These are phyloP conservation scores for Nakaseomyces delphensis DNA, from an alignment of 1,139 yeast species.

Conservation along the genomic window DNA sequence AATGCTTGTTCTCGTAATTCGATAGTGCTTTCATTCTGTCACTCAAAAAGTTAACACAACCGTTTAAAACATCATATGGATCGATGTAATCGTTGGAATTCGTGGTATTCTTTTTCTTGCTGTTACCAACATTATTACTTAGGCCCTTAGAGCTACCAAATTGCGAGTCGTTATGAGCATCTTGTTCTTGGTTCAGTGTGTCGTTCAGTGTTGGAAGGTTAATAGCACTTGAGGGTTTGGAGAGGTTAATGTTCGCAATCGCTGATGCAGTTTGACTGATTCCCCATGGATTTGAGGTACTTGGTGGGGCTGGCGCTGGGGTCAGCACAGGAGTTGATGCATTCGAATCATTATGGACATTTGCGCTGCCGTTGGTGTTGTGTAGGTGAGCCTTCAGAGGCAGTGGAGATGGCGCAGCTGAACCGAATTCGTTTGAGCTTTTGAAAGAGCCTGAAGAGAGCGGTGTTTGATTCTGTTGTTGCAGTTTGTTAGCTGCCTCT, in stretches of 20 bases:
- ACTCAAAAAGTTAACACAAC: slow-evolving; percentile 33
- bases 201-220: slow-evolving; percentile 72
- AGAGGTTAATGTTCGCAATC: slow-evolving; percentile 21
- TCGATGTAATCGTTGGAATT: slow-evolving; percentile 24
- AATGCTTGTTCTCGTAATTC: slow-evolving; percentile 25
- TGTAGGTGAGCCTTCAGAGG: slow-evolving; percentile 24
- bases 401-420: slow-evolving; percentile 24
- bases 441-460: slow-evolving; percentile 8
- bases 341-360: slow-evolving; percentile 14
- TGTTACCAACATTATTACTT: slow-evolving; percentile 13
- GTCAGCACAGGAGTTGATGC: slow-evolving; percentile 27
- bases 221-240: slow-evolving; percentile 41
- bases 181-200: slow-evolving; percentile 15
- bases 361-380: slow-evolving; percentile 11
- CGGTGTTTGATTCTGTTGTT: slow-evolving; percentile 9
- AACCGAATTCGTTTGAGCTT: slow-evolving; percentile 10
- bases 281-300: slow-evolving; percentile 31
- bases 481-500: slow-evolving; percentile 40
- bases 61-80: slow-evolving; percentile 30
- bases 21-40: slow-evolving; percentile 31
- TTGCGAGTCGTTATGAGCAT: slow-evolving; percentile 7
- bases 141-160: slow-evolving; percentile 10
- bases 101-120: slow-evolving; percentile 17
- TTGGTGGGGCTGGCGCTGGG: slow-evolving; percentile 31
- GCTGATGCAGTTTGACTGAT: slow-evolving; percentile 30